Evolutionary conservation across 495 filamentous ascomycete genomes (phyloP).

Genomic region (Parmelia sp.): DNA sequence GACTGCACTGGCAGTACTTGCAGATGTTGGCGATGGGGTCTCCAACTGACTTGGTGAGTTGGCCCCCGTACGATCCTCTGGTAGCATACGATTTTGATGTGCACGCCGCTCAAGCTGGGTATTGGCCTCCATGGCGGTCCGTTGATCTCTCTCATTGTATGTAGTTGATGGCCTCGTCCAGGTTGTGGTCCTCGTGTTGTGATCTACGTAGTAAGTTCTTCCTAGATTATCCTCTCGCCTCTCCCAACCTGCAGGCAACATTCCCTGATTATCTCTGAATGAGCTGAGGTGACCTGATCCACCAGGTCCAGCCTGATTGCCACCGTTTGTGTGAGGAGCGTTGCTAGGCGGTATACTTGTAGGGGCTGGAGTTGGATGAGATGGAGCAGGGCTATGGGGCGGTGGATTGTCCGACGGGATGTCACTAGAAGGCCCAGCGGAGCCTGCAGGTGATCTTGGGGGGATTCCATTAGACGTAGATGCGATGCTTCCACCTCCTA

Average conservation of each 20-base stretch:
- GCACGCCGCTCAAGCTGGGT: constrained; percentile 86
- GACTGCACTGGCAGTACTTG: constrained; percentile 51
- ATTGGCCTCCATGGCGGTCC: constrained; percentile 73
- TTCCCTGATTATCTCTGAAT: constrained; percentile 90
- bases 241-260: constrained; percentile 92
- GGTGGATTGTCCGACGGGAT: constrained; percentile 26
- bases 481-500: constrained; percentile 20
- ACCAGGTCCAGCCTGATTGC: constrained; percentile 27
- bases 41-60: constrained; percentile 79
- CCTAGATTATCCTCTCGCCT: constrained; percentile 92
- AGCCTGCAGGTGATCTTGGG: constrained; percentile 23
- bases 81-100: constrained; percentile 91
- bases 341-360: constrained; percentile 37
- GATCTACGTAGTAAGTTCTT: constrained; percentile 98
- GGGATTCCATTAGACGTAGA: constrained; percentile 25
- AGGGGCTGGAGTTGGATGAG: constrained; percentile 36
- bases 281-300: constrained; percentile 65
- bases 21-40: constrained; percentile 23
- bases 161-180: constrained; percentile 83
- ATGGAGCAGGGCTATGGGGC: constrained; percentile 33
- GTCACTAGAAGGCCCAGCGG: constrained; percentile 14
- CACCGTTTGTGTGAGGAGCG: constrained; percentile 39
- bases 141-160: constrained; percentile 72
- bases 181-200: constrained; percentile 93
- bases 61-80: constrained; percentile 90